Base-by-base conservation (phyloP, 2,329 filamentous ascomycete genomes). In the Talaromyces verruculosus region DNA sequence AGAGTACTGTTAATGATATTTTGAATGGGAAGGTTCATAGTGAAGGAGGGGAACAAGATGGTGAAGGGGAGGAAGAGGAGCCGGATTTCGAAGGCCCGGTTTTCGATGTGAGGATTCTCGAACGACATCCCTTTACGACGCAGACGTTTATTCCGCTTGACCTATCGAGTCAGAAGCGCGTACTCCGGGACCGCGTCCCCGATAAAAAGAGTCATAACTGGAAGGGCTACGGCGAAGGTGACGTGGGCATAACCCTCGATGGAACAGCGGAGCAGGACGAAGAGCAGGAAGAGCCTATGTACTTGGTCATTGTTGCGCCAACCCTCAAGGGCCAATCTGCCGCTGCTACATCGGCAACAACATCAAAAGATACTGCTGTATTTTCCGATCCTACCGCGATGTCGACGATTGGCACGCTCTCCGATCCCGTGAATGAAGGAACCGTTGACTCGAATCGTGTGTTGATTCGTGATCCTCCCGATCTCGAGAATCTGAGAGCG, bases 91-190 rank as follows among this genome's bases (percentile, higher is more conserved):
- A 63, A 5, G 65, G 67, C 1, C 60, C 61, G 64, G 69, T 85
- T 3, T 91, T 97, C 75, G 82, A 85, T 55, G 84, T 97, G 63
- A 79, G 80, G 22, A 86, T 97, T 65, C 86, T 98, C 35, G 95
- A 99, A 78, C 85, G 95, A 45, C 95, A 99, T 78, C 94, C 95
- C 0, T 98, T 89, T 79, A 98, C 95, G 1, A 91, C 91, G 1
- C 95, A 99, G 81, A 97, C 93, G 0, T 98, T 99, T 78, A 85
- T 91, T 51, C 95, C 95, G 0, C 81, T 97, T 61, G 86, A 87
- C 41, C 72, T 88, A 33, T 81, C 73, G 13, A 71, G 70, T 25
- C 69, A 75, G 63, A 64, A 67, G 0, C 67, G 66, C 0, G 66
- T 67, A 5, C 4, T 67, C 7, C 66, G 66, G 22, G 63, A 67